Conservation (phyloP, 2,329 filamentous ascomycete genomes). For the Teratosphaeria nubilosa region DNA sequence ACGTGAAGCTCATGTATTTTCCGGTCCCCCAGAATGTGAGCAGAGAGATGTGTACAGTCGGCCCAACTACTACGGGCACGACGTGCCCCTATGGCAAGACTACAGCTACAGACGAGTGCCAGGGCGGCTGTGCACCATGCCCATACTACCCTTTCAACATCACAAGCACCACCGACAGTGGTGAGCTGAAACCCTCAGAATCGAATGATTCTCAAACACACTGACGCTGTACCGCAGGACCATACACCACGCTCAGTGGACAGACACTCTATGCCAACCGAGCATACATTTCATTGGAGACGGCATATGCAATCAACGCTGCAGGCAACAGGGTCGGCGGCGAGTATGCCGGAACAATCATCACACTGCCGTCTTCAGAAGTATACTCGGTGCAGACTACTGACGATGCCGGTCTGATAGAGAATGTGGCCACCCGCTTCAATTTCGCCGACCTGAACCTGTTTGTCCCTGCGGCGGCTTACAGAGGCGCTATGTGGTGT, state of each 20-base stretch:
- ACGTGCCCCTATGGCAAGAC: not conserved
- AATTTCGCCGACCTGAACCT: constrained; percentile 1
- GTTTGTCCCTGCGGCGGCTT: not conserved
- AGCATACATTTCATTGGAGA: constrained; percentile 4
- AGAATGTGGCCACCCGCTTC: not conserved
- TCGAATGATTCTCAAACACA: not conserved
- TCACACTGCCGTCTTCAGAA: not conserved
- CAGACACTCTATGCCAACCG: not conserved
- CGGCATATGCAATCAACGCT: constrained; percentile 1
- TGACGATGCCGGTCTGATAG: not conserved
- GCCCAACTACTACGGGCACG: not conserved
- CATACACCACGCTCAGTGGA: not conserved
- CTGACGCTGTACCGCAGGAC: not conserved
- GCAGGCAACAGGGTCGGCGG: constrained; percentile 1
- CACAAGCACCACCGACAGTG: not conserved
- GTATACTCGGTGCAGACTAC: not conserved
- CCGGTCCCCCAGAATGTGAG: not conserved
- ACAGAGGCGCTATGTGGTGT: not conserved
- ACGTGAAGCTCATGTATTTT: not conserved
- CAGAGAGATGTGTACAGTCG: not conserved
- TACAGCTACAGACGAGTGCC: not conserved
- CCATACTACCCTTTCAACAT: not conserved
- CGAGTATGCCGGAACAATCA: not conserved
- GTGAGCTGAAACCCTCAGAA: not conserved
- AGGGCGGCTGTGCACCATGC: not conserved